Evolutionary conservation across 2,329 filamentous ascomycete genomes (phyloP), one percentile per base, ranked within the genome.

Genomic region (Ceratocystis harringtonii): DNA sequence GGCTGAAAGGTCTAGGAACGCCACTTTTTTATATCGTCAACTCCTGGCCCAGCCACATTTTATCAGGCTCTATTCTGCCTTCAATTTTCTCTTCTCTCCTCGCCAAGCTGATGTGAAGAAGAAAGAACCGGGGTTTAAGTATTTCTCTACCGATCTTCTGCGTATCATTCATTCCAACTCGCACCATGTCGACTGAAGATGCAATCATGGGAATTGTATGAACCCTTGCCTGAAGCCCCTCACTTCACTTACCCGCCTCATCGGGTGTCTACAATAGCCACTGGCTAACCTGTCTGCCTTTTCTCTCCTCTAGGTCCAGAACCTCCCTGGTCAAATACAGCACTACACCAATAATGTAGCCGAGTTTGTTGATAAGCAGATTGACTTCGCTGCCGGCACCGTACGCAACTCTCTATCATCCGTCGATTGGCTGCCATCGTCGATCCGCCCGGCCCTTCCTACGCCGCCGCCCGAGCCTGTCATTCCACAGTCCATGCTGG

Each of bases 281-380:
- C 22, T 22, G 61, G 62, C 25, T 58, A 44, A 41, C 60, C 1
- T 12, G 17, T 36, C 58, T 25, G 36, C 12, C 22, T 17, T 48
- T 43, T 28, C 19, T 19, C 36, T 44, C 32, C 30, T 43, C 19
- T 61, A 67, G 63, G 58, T 65, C 61, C 61, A 65, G 25, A 65
- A 50, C 32, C 58, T 65, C 57, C 58, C 66, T 48, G 61, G 60
- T 12, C 85, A 92, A 71, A 79, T 92, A 73, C 83, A 82, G 68
- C 80, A 79, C 69, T 91, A 90, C 74, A 86, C 87, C 17, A 79
- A 81, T 70, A 81, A 89, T 64, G 81, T 92, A 68, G 90, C 90
- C 73, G 87, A 90, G 69, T 87, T 86, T 70, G 84, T 95, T 73
- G 90, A 96, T 75, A 80, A 82, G 67, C 85, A 91, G 72, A 86